Base-by-base conservation (phyloP, 805 yeast species). In the Saturnispora sanitii region DNA sequence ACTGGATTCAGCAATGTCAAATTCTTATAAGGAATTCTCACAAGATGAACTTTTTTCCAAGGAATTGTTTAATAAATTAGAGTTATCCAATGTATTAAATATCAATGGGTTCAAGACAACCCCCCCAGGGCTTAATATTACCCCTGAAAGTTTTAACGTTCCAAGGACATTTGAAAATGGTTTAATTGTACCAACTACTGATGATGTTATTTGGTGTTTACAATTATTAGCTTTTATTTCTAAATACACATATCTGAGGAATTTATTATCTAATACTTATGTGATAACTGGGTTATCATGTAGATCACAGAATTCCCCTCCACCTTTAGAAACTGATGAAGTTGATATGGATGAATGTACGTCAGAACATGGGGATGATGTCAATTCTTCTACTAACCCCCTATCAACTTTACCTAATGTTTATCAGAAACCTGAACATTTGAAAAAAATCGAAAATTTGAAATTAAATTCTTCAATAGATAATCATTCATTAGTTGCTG, bases 151-250 rank as follows among this genome's bases (percentile, higher is more conserved):
- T 32, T 58, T 54, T 37, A 51, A 58, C 4, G 52, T 53, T 9
- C 83, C 83, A 18, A 65, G 85, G 39, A 60, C 61, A 19, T 78
- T 78, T 51, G 59, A 66, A 35, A 62, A 81, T 32, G 94, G 95
- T 2, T 76, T 79, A 18, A 70, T 88, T n/a, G 72, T 87, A 5
- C 96, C 96, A 1, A 73, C 85, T 42, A 94, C 84, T 47, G 96
- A 90, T 56, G 98, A 90, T 55, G 84, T 90, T 15, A 79, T 86
- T 28, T 87, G 96, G 95, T 82, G 95, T 4, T 66, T 90, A 40
- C 97, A 90, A 59, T 68, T 92, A 17, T 61, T 92, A 38, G 97
- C 97, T 12, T 90, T 87, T 59, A 84, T 88, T 32, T 87, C 96
- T 4, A 90, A 90, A 60, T 90, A 92, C 54, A 79, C 96, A 0